Evolutionary conservation across 129 eudicot genomes (phyloP).

Genomic region (Sambucus nigra): DNA sequence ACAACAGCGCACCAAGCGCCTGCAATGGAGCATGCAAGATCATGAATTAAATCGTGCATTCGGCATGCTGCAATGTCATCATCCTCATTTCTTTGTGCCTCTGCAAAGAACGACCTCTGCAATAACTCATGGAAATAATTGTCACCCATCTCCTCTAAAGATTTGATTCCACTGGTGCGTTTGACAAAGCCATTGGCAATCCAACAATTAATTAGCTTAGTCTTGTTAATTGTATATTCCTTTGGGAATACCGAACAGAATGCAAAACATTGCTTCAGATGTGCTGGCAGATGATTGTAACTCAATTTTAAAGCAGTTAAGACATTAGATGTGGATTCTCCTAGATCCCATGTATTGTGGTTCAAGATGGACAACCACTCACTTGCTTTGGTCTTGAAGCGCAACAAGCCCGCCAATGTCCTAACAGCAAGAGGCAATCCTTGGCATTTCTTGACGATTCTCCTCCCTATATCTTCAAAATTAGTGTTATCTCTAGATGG

Average conservation of each 20-base stretch:
- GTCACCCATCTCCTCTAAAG: slow-evolving; percentile 4
- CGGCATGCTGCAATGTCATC: background rate
- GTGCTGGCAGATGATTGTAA: slow-evolving; percentile 22
- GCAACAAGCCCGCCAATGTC: slow-evolving; percentile 9
- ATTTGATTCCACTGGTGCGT: background rate
- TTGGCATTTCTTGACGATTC: slow-evolving; percentile 19
- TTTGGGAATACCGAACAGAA: slow-evolving; percentile 21
- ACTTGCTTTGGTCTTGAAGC: background rate
- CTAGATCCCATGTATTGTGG: background rate
- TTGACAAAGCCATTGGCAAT: slow-evolving; percentile 9
- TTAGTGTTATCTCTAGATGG: background rate
- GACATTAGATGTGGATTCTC: background rate
- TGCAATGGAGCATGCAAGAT: slow-evolving; percentile 3
- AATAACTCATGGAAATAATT: slow-evolving; percentile 16
- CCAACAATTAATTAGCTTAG: slow-evolving; percentile 14
- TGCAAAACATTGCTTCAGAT: slow-evolving; percentile 20
- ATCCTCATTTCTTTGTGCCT: background rate
- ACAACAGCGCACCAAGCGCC: background rate
- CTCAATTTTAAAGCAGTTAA: slow-evolving; percentile 16
- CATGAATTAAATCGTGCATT: slow-evolving; percentile 16
- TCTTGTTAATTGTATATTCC: slow-evolving; percentile 5
- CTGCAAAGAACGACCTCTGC: slow-evolving; percentile 15
- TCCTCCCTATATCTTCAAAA: slow-evolving; percentile 9
- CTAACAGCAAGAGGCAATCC: slow-evolving; percentile 25
- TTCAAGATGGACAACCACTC: slow-evolving; percentile 6